Evolutionary conservation across 352 stramenopile genomes (phyloP).

Genomic region (Elongisporangium prolatum): DNA sequence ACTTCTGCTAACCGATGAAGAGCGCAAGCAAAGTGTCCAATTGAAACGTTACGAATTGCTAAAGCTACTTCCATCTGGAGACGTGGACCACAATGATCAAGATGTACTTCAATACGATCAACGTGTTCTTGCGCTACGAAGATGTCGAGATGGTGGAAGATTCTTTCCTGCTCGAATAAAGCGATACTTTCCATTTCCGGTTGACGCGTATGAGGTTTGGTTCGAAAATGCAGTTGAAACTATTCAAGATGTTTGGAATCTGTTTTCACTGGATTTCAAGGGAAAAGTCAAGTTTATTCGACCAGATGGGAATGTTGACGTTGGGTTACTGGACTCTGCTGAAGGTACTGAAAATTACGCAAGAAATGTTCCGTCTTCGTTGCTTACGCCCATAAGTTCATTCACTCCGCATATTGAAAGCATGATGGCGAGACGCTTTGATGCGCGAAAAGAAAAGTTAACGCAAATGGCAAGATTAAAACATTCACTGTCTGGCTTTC

Average conservation of each 20-base stretch:
- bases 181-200: constrained; percentile 42
- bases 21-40: constrained; percentile 22
- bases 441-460: constrained; percentile 12
- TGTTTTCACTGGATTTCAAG: constrained; percentile 56
- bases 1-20: constrained; percentile 26
- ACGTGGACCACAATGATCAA: constrained; percentile 40
- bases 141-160: constrained; percentile 41
- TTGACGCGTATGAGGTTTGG: constrained; percentile 41
- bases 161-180: constrained; percentile 56
- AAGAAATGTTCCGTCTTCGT: constrained; percentile 14
- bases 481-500: constrained; percentile 35
- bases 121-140: constrained; percentile 59
- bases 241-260: constrained; percentile 51
- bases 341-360: constrained; percentile 12
- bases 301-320: constrained; percentile 49
- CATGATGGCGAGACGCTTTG: constrained; percentile 31
- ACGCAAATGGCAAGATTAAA: constrained; percentile 23
- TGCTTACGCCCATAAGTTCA: constrained; percentile 41
- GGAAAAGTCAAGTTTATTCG: constrained; percentile 45
- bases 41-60: constrained; percentile 45
- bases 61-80: constrained; percentile 46
- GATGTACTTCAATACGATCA: constrained; percentile 57
- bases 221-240: constrained; percentile 57
- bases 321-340: constrained; percentile 21
- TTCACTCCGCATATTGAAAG: constrained; percentile 30